A percentile compares a stretch with the other conserved stretches of the same genome.
phyloP scores from a whole-genome alignment of 768 basidiomycete species.

The Mycena leptocephala region DNA sequence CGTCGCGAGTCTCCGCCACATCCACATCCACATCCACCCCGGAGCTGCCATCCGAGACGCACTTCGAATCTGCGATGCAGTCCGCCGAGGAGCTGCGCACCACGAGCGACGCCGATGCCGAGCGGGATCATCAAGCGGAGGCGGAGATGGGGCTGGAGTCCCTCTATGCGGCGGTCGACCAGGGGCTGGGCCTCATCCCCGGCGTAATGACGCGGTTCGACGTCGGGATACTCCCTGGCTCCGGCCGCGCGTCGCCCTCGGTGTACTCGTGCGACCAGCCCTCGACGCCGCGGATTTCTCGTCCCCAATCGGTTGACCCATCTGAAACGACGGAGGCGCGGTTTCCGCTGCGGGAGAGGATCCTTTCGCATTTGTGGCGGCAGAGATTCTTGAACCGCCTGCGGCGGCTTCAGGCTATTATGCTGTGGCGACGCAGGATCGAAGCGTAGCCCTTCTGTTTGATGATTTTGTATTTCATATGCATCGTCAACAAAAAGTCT shows the following conservation, averaged over 20 bases:
- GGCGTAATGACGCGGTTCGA: constrained; percentile 59
- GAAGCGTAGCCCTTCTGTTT: neutral
- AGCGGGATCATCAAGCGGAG: constrained; percentile 21
- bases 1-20: constrained; percentile 31
- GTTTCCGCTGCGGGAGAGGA: neutral
- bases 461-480: neutral
- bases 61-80: constrained; percentile 21
- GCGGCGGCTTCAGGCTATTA: neutral
- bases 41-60: constrained; percentile 26
- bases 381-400: constrained; percentile 2
- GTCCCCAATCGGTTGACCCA: constrained; percentile 5
- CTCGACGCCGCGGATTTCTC: constrained; percentile 18
- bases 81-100: constrained; percentile 41
- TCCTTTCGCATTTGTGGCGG: constrained; percentile 12
- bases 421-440: neutral
- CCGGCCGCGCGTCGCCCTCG: constrained; percentile 24
- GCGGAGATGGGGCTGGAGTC: constrained; percentile 55
- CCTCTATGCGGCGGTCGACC: constrained; percentile 52
- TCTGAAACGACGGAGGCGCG: neutral
- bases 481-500: neutral
- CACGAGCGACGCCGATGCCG: constrained; percentile 39
- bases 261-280: constrained; percentile 33
- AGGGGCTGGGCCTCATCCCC: constrained; percentile 52
- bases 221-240: constrained; percentile 53
- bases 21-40: constrained; percentile 27